Conservation (phyloP, 768 basidiomycete species). For the Rhodotorula babjevae region DNA sequence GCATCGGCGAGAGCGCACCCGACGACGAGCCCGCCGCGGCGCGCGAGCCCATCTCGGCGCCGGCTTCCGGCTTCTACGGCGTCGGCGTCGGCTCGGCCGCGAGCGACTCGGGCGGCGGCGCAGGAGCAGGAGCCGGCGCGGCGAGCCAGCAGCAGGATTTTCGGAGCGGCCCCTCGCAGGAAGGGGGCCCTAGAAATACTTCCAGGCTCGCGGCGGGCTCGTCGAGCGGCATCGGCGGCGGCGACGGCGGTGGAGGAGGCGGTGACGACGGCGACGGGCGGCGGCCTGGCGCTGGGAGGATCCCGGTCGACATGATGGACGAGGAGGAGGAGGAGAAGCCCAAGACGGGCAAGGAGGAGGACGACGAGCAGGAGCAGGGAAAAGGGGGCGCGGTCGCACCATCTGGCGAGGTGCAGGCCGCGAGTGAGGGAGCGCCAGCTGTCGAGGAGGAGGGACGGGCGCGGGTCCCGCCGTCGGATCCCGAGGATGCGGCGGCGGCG, state of each 20-base stretch:
- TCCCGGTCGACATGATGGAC: conserved; percentile 19
- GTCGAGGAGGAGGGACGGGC: not conserved
- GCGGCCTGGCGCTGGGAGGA: not conserved
- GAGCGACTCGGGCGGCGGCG: not conserved
- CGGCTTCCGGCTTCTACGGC: conserved; percentile 8
- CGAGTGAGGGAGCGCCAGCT: not conserved
- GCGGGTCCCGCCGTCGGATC: not conserved
- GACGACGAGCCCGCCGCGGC: not conserved
- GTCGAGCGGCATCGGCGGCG: not conserved
- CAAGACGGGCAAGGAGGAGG: conserved; percentile 7
- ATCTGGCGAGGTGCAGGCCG: not conserved
- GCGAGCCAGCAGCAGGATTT: conserved; percentile 10
- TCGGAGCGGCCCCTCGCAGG: conserved; percentile 18
- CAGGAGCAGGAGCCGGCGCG: no score
- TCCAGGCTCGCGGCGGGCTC: not conserved
- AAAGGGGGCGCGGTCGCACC: not conserved
- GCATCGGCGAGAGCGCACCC: not conserved
- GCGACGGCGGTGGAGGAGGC: not conserved
- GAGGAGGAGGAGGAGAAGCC: not conserved
- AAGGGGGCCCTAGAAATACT: conserved; percentile 12
- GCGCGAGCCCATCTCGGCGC: not conserved
- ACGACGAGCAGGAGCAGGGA: not conserved
- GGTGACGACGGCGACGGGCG: conserved; percentile 1
- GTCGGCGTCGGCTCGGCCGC: no score
- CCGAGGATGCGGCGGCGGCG: conserved; percentile 6